A percentile compares a stretch with the other conserved stretches of the same genome.
phyloP scores from a whole-genome alignment of 129 eudicot genomes.

The Sambucus nigra region DNA sequence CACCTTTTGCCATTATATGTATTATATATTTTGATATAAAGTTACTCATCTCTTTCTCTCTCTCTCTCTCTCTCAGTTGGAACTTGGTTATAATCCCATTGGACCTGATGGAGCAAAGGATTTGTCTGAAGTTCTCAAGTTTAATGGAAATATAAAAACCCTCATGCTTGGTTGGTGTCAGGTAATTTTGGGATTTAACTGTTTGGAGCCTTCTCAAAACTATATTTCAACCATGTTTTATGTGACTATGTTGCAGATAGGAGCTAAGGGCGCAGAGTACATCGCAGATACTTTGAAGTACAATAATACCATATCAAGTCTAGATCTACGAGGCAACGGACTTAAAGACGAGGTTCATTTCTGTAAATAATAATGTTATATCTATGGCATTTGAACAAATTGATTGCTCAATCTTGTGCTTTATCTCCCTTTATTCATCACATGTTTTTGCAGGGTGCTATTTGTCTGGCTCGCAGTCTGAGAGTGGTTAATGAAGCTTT shows the following conservation, averaged over 20 bases:
- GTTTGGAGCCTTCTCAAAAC: background rate
- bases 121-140: constrained; percentile 78
- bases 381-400: background rate
- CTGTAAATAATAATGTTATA: constrained; percentile 1
- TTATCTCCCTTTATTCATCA: constrained; percentile 2
- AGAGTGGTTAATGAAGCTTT: constrained; percentile 91
- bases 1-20: background rate
- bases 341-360: constrained; percentile 73
- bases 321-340: constrained; percentile 88
- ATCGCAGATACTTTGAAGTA: constrained; percentile 83
- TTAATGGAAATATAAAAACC: constrained; percentile 78
- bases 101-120: constrained; percentile 96
- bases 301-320: constrained; percentile 68
- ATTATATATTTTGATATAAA: background rate
- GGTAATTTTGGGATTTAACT: constrained; percentile 30
- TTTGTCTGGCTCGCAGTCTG: constrained; percentile 81
- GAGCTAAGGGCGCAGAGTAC: constrained; percentile 72
- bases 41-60: background rate
- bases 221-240: constrained; percentile 2
- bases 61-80: constrained; percentile 53
- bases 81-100: constrained; percentile 91
- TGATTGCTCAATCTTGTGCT: background rate
- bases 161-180: constrained; percentile 99
- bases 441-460: constrained; percentile 57
- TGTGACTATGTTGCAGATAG: constrained; percentile 43